Evolutionary conservation across 75 land plant genomes (phyloP).

Genomic region (Cupressus sempervirens): DNA sequence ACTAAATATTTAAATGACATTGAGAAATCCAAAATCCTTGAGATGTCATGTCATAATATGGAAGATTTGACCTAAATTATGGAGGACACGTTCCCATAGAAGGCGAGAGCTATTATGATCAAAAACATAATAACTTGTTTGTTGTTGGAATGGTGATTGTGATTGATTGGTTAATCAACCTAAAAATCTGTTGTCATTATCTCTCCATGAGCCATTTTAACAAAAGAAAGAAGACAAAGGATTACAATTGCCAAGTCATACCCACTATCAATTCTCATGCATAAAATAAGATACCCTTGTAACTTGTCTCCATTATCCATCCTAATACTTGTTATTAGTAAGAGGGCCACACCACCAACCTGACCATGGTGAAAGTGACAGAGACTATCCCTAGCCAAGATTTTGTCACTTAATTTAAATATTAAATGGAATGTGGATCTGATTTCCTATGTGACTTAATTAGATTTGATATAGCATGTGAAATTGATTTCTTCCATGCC

Average conservation of each 20-base stretch:
- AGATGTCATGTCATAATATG: too few species aligned
- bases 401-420: not conserved
- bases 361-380: not conserved
- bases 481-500: not conserved
- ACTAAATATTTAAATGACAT: too few species aligned
- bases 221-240: not conserved
- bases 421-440: not conserved
- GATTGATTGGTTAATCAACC: not conserved
- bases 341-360: not conserved
- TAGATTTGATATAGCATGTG: not conserved
- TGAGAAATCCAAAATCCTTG: too few species aligned
- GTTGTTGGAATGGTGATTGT: not conserved
- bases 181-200: not conserved
- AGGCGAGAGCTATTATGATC: too few species aligned
- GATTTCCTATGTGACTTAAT: not conserved
- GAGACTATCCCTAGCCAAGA: not conserved
- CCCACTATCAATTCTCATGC: not conserved
- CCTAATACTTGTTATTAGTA: not conserved
- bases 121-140: not conserved
- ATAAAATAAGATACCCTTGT: not conserved
- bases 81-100: too few species aligned
- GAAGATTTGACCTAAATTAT: too few species aligned
- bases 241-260: not conserved
- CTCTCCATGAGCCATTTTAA: not conserved
- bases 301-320: not conserved